Evolutionary conservation across 75 land plant species (phyloP).

Genomic region (Isoetes taiwanensis): DNA sequence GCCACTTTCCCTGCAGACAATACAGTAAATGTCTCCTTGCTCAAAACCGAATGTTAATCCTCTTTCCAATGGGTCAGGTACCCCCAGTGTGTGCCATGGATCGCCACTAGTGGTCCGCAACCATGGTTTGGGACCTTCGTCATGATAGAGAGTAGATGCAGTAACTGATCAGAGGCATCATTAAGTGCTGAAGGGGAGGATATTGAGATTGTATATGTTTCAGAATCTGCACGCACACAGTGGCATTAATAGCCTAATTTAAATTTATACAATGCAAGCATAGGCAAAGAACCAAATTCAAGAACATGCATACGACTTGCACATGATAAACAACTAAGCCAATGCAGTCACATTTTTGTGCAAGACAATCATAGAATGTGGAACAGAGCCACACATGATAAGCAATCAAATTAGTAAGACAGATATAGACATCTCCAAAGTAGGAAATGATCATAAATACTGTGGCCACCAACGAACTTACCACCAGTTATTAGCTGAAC

Average conservation of each 20-base stretch:
- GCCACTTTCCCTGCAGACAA: conserved; percentile 72
- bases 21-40: conserved; percentile 77
- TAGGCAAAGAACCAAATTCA: too few species aligned
- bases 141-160: conserved; percentile 87
- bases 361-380: too few species aligned
- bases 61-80: conserved; percentile 49
- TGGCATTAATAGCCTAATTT: conserved; percentile 2
- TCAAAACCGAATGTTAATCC: conserved; percentile 45
- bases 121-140: conserved; percentile 92
- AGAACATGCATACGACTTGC: too few species aligned
- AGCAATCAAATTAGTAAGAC: too few species aligned
- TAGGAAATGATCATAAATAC: too few species aligned
- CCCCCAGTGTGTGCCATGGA: conserved; percentile 70
- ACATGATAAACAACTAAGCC: too few species aligned
- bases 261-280: too few species aligned
- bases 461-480: too few species aligned
- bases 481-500: conserved; percentile 92
- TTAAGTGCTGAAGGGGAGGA: conserved; percentile 37
- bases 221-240: conserved; percentile 46
- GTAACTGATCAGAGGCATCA: conserved; percentile 37
- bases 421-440: too few species aligned
- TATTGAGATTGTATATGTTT: conserved; percentile 47
- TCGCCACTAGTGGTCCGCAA: conserved; percentile 77
- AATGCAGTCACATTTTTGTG: too few species aligned
- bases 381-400: too few species aligned